Conservation (phyloP, 2,329 filamentous ascomycete genomes). For the Arachnomyces sp. region DNA sequence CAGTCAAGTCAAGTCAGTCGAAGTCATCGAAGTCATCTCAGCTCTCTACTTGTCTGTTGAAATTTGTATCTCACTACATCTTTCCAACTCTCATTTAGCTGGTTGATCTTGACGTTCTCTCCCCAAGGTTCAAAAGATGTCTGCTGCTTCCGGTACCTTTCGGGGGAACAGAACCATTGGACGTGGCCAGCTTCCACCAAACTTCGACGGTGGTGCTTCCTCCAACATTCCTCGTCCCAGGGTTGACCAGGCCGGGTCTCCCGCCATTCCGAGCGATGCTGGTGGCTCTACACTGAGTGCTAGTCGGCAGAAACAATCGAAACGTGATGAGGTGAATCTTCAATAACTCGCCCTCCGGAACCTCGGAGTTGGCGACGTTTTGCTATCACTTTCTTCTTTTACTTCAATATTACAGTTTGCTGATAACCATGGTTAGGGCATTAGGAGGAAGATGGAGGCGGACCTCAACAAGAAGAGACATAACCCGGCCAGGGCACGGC, state of each 20-base stretch:
- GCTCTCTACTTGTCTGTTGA: conserved; percentile 1
- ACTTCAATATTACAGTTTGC: conserved; percentile 7
- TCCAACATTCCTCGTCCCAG: conserved; percentile 57
- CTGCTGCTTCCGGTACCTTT: conserved; percentile 48
- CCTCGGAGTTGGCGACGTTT: not conserved
- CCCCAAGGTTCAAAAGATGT: conserved; percentile 40
- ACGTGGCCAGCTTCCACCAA: conserved; percentile 42
- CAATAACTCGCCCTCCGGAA: conserved; percentile 1
- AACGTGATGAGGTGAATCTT: conserved; percentile 87
- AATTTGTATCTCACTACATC: conserved; percentile 6
- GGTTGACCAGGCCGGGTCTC: conserved; percentile 39
- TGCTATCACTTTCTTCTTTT: too few species aligned
- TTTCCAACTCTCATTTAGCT: conserved; percentile 15
- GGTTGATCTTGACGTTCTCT: too few species aligned
- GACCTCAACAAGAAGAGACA: conserved; percentile 98
- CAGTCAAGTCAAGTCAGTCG: too few species aligned
- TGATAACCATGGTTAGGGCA: conserved; percentile 55
- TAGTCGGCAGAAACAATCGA: conserved; percentile 91
- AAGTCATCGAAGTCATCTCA: not conserved
- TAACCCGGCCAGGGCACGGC: conserved; percentile 65
- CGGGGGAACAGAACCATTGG: conserved; percentile 47
- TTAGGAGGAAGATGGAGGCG: conserved; percentile 91
- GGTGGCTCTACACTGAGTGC: conserved; percentile 68
- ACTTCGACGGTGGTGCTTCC: conserved; percentile 44
- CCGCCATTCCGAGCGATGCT: conserved; percentile 42